A percentile compares a stretch with the other conserved stretches of the same genome.
Evolutionary conservation across 2,329 filamentous ascomycete genomes (phyloP).

Genomic region (Leptographium procerum): DNA sequence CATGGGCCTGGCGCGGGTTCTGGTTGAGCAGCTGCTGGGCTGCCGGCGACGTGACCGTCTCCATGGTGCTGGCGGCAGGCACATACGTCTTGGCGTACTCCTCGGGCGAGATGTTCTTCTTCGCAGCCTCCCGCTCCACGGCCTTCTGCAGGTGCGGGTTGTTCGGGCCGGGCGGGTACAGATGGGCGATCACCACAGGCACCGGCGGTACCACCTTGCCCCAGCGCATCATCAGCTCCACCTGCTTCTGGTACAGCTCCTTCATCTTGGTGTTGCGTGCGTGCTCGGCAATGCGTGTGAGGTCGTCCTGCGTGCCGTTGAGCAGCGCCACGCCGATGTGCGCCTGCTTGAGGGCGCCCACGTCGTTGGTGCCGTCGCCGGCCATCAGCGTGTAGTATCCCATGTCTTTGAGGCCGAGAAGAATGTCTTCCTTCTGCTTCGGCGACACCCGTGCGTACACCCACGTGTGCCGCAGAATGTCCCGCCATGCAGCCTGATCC

Average conservation of each 20-base stretch:
- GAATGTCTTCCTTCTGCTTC: slow-evolving; percentile 97
- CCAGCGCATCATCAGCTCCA: slow-evolving; percentile 83
- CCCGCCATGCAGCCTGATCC: slow-evolving; percentile 61
- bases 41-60: slow-evolving; percentile 56
- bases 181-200: slow-evolving; percentile 80
- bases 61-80: slow-evolving; percentile 25
- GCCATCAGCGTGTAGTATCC: slow-evolving; percentile 99
- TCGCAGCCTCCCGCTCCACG: slow-evolving; percentile 72
- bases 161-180: slow-evolving; percentile 79
- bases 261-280: slow-evolving; percentile 95
- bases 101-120: slow-evolving; percentile 57
- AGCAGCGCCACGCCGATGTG: slow-evolving; percentile 93
- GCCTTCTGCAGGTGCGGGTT: slow-evolving; percentile 96
- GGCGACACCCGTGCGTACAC: slow-evolving; percentile 97
- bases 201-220: slow-evolving; percentile 90
- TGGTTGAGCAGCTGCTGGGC: slow-evolving; percentile 23
- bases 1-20: slow-evolving; percentile 42
- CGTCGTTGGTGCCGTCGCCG: slow-evolving; percentile 95
- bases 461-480: slow-evolving; percentile 82
- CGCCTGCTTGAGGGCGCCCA: slow-evolving; percentile 93
- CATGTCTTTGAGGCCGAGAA: slow-evolving; percentile 90
- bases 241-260: slow-evolving; percentile 95
- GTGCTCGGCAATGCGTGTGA: slow-evolving; percentile 86
- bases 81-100: slow-evolving; percentile 37
- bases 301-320: slow-evolving; percentile 85